Evolutionary conservation across 2,329 filamentous ascomycete genomes (phyloP).

Genomic region (Nemania serpens): DNA sequence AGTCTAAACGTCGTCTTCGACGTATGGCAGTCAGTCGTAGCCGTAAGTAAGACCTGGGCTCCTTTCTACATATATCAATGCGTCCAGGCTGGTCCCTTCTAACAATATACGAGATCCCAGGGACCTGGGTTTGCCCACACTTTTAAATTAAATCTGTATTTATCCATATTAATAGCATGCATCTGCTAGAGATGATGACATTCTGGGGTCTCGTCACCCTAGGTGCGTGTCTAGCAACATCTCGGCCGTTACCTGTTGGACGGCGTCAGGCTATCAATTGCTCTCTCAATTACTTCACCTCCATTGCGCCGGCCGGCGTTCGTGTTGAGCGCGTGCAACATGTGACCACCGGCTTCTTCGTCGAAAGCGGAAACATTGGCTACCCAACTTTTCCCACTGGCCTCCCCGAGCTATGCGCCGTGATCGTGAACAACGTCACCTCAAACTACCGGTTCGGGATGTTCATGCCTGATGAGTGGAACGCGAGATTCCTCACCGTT

Average conservation of each 20-base stretch:
- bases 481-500: constrained; percentile 34
- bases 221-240: constrained; percentile 10
- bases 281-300: constrained; percentile 30
- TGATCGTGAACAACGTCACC: constrained; percentile 37
- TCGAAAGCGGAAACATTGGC: constrained; percentile 35
- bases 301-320: constrained; percentile 28
- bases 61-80: constrained; percentile 12
- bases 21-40: not conserved
- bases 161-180: constrained; percentile 10
- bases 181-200: constrained; percentile 9
- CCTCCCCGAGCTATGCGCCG: constrained; percentile 35
- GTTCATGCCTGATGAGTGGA: constrained; percentile 40
- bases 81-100: not conserved
- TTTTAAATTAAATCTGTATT: constrained; percentile 1
- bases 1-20: constrained; percentile 2
- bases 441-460: constrained; percentile 39
- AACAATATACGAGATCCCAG: not conserved
- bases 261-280: constrained; percentile 30
- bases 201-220: constrained; percentile 18
- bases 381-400: constrained; percentile 36
- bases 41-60: constrained; percentile 9
- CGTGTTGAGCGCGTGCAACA: constrained; percentile 32
- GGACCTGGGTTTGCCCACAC: constrained; percentile 3
- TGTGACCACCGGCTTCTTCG: constrained; percentile 33
- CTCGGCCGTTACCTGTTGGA: constrained; percentile 6